These are phyloP conservation scores for Ustilago esculenta DNA, from an alignment of 1,284 basidiomycete genomes.

Conservation along the genomic window DNA sequence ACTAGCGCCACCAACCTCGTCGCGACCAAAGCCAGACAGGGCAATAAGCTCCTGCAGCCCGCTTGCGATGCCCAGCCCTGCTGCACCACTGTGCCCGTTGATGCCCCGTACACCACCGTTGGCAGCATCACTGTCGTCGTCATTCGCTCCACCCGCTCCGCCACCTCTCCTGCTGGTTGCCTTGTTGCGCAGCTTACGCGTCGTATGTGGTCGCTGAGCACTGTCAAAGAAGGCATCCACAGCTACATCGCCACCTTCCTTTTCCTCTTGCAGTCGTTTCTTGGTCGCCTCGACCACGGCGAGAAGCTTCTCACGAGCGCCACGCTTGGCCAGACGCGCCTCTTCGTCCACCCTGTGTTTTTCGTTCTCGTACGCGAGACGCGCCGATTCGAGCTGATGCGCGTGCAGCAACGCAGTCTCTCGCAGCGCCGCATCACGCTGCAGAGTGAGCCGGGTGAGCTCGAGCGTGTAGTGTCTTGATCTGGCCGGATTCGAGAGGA, in stretches of 20 bases:
- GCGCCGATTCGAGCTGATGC: conserved; percentile 60
- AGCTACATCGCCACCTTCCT: conserved; percentile 62
- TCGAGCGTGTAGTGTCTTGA: conserved; percentile 61
- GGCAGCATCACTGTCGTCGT: conserved; percentile 37
- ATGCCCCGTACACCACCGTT: conserved; percentile 11
- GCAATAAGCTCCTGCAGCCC: conserved; percentile 51
- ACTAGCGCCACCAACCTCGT: conserved; percentile 26
- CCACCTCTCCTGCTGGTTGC: conserved; percentile 28
- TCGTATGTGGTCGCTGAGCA: conserved; percentile 61
- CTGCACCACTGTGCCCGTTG: conserved; percentile 10
- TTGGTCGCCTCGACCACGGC: conserved; percentile 63
- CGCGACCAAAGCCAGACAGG: conserved; percentile 47
- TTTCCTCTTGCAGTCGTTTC: conserved; percentile 60
- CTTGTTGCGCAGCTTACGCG: conserved; percentile 66
- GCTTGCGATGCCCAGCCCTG: conserved; percentile 28
- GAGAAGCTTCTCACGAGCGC: conserved; percentile 61
- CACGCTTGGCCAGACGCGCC: conserved; percentile 58
- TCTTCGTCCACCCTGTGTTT: conserved; percentile 61
- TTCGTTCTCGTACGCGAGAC: conserved; percentile 51
- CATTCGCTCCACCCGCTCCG: conserved; percentile 14
- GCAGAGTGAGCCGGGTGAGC: conserved; percentile 51
- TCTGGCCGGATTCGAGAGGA: conserved; percentile 56
- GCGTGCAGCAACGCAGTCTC: conserved; percentile 58
- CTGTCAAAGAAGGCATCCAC: conserved; percentile 58
- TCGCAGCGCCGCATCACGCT: conserved; percentile 57